Evolutionary conservation across 176 grass and related monocot genomes (phyloP).

Genomic region (Olyra latifolia): DNA sequence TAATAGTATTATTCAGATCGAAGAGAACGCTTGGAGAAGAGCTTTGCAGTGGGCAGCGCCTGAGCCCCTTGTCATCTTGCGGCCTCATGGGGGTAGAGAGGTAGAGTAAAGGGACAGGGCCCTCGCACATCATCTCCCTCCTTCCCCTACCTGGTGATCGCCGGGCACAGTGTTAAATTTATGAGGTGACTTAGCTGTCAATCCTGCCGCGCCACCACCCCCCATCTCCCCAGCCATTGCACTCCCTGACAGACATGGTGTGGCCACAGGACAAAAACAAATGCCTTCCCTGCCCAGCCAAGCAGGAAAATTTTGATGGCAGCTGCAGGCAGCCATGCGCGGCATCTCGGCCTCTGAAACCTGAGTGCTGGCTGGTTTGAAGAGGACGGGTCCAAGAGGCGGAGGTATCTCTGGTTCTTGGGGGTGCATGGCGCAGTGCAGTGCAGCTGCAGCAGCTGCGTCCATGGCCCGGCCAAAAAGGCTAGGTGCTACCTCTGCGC

Average conservation of each 20-base stretch:
- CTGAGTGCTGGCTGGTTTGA: neutral
- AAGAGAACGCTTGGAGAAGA: slow-evolving; percentile 15
- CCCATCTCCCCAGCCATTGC: neutral
- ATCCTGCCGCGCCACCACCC: slow-evolving; percentile 8
- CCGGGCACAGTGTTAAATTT: slow-evolving; percentile 29
- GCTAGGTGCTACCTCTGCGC: slow-evolving; percentile 28
- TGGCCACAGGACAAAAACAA: slow-evolving; percentile 37
- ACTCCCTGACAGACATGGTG: neutral
- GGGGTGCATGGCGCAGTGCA: neutral
- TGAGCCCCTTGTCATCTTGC: neutral
- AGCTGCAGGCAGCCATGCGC: neutral
- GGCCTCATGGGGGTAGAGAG: neutral
- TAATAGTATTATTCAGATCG: neutral
- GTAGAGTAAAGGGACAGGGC: neutral
- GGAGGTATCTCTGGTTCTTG: slow-evolving; percentile 1
- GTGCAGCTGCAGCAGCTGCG: neutral
- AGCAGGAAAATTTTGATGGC: slow-evolving; percentile 16
- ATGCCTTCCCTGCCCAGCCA: neutral
- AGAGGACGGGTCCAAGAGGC: neutral
- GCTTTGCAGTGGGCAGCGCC: neutral
- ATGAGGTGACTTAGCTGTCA: slow-evolving; percentile 48
- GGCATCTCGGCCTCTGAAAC: neutral
- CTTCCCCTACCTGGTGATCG: slow-evolving; percentile 34
- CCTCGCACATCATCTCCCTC: slow-evolving; percentile 31
- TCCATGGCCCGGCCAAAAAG: neutral